A percentile compares a stretch with the other conserved stretches of the same genome.
These are phyloP conservation scores for Vararia minispora DNA, from an alignment of 768 basidiomycete genomes.

Conservation along the genomic window DNA sequence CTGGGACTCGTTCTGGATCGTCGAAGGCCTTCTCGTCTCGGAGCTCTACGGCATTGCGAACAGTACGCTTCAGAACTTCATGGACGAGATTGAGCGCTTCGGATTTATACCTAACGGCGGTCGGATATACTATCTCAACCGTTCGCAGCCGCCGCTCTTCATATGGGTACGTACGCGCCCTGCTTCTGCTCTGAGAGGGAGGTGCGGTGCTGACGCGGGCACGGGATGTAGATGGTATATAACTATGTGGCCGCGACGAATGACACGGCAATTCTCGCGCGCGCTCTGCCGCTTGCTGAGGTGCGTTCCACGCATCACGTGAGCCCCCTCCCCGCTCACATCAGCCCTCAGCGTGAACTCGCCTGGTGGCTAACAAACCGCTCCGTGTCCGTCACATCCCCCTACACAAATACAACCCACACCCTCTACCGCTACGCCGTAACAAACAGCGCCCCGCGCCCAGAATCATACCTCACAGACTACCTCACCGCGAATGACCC, in stretches of 20 bases:
- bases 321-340: not conserved
- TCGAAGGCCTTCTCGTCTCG: constrained; percentile 77
- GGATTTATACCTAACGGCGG: constrained; percentile 96
- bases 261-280: constrained; percentile 62
- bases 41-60: constrained; percentile 64
- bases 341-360: constrained; percentile 50
- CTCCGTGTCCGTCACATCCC: constrained; percentile 52
- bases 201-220: not conserved
- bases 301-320: constrained; percentile 23
- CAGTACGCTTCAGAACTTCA: constrained; percentile 81
- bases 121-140: constrained; percentile 82
- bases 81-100: constrained; percentile 77
- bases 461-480: constrained; percentile 77
- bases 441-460: constrained; percentile 76
- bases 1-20: constrained; percentile 77
- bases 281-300: constrained; percentile 81
- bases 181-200: not conserved
- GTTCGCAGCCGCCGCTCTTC: constrained; percentile 91
- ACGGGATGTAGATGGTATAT: constrained; percentile 59
- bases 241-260: constrained; percentile 66
- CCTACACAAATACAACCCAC: constrained; percentile 57
- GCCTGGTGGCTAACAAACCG: constrained; percentile 77
- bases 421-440: constrained; percentile 66
- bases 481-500: constrained; percentile 70
- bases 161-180: constrained; percentile 40